Percentiles rank a stretch among this genome's conserved stretches.
These are phyloP conservation scores for Metarhizium brunneum DNA, from an alignment of 2,329 filamentous ascomycete genomes.

Conservation along the genomic window DNA sequence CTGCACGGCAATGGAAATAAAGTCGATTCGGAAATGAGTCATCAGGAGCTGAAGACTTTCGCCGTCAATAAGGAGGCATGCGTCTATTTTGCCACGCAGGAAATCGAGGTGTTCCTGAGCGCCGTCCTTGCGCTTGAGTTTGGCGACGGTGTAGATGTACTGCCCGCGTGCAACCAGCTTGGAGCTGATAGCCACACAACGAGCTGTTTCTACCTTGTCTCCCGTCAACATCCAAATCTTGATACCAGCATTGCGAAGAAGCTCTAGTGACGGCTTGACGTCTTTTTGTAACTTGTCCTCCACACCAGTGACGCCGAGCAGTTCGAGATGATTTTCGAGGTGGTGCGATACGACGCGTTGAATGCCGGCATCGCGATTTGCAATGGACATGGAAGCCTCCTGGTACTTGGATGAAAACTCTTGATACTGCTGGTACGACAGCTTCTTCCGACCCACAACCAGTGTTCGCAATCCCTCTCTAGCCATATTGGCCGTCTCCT, in stretches of 20 bases:
- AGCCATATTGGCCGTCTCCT: constrained; percentile 99
- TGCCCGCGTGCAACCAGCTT: constrained; percentile 91
- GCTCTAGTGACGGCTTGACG: constrained; percentile 89
- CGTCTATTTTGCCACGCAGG: constrained; percentile 76
- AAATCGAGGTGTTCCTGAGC: constrained; percentile 86
- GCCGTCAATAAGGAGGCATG: constrained; percentile 86
- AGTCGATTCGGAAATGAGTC: constrained; percentile 70
- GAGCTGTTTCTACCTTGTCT: constrained; percentile 95
- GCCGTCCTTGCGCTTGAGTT: constrained; percentile 72
- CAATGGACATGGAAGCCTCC: constrained; percentile 71
- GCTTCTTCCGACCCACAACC: constrained; percentile 84
- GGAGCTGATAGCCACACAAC: constrained; percentile 90
- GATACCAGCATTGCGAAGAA: constrained; percentile 92
- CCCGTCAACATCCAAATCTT: constrained; percentile 99
- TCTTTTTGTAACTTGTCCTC: constrained; percentile 95
- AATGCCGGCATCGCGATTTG: constrained; percentile 73
- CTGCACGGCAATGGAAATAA: constrained; percentile 79
- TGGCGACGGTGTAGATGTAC: constrained; percentile 88
- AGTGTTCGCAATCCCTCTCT: constrained; percentile 89
- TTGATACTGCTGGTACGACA: constrained; percentile 69
- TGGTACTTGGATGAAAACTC: constrained; percentile 70
- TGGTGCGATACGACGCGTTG: constrained; percentile 68
- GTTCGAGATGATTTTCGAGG: constrained; percentile 80
- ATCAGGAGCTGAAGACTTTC: constrained; percentile 81
- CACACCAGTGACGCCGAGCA: constrained; percentile 94